Evolutionary conservation across 768 basidiomycete species (phyloP), one percentile per base, ranked within the genome.

Genomic region (Russula vinacea): DNA sequence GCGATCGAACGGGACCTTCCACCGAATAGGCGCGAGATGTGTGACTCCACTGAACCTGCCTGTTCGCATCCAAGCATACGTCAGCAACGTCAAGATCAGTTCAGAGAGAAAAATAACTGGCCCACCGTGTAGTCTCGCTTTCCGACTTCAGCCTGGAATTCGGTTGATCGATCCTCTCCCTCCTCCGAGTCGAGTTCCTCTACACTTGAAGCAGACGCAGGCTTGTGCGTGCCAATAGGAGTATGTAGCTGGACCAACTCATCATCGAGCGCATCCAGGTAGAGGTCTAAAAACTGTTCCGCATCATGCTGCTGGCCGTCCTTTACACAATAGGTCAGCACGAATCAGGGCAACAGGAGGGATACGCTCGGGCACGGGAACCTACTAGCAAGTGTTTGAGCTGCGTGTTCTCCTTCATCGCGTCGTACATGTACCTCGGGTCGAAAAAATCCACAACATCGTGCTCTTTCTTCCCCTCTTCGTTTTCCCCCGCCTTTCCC

Each of bases 1-100:
- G 19, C 17, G 1, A 90, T 88, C n/a, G 90, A 90, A 22, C 94
- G 85, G 76, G 94, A 88, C 71, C 90, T 92, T 39, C 96, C 94
- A 32, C 94, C 92, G 70, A 99, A 99, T 63, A 99, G 89, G 29
- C 88, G 80, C 0, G 92, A 90, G 57, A 99, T 90, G 0, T 94
- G 89, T 3, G 92, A 91, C 68, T 29, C 29, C 29, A 29, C 5
- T 29, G 5, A 29, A 29, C 89, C 92, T 51, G 85, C 86, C 90
- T 93, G 66, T 24, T 60, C 40, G 65, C 59, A 35, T 22, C 16
- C 19, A 29, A 2, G 2, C 37, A 22, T 5, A n/a, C 45, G 33
- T 61, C n/a, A n/a, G n/a, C n/a, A n/a, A n/a, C n/a, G n/a, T n/a
- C n/a, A n/a, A n/a, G n/a, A n/a, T n/a, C n/a, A n/a, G n/a, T n/a